These are phyloP conservation scores for Strobilomyces dryophilus DNA, from an alignment of 768 basidiomycete species.

Conservation along the genomic window DNA sequence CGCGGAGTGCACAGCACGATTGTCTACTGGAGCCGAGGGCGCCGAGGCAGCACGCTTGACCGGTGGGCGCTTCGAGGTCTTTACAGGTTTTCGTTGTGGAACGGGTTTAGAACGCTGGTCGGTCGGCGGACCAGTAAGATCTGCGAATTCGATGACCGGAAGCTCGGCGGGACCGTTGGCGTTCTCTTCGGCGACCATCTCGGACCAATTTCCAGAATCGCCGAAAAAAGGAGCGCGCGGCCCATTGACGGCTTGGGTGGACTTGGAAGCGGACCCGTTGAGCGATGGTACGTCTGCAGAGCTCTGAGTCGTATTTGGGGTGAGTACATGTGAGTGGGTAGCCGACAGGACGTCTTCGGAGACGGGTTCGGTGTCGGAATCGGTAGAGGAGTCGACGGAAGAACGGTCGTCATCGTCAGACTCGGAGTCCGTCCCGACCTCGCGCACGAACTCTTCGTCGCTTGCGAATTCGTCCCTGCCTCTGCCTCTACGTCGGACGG, in stretches of 20 bases:
- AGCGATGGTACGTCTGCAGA: conserved; percentile 39
- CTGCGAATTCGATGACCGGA: conserved; percentile 79
- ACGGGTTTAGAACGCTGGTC: conserved; percentile 32
- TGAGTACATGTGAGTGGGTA: conserved; percentile 50
- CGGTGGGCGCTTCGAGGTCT: conserved; percentile 35
- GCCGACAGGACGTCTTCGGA: conserved; percentile 58
- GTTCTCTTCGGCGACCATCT: conserved; percentile 77
- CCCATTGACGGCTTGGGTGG: conserved; percentile 27
- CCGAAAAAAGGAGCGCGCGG: conserved; percentile 50
- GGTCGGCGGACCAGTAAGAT: conserved; percentile 38
- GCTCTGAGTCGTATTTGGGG: conserved; percentile 66
- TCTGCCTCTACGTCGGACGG: conserved; percentile 61
- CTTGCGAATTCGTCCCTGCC: conserved; percentile 57
- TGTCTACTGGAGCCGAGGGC: conserved; percentile 31
- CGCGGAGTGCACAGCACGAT: conserved; percentile 12
- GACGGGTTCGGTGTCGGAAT: conserved; percentile 68
- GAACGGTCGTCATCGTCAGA: conserved; percentile 57
- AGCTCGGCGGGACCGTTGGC: conserved; percentile 61
- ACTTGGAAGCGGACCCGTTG: conserved; percentile 22
- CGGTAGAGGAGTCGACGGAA: conserved; percentile 54
- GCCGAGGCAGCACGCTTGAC: conserved; percentile 33
- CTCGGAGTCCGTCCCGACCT: conserved; percentile 67
- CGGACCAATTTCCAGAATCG: conserved; percentile 63
- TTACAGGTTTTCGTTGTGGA: conserved; percentile 41
- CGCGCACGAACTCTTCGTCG: conserved; percentile 76